Conservation (phyloP, 768 basidiomycete genomes). For the Rubroboletus satanas region DNA sequence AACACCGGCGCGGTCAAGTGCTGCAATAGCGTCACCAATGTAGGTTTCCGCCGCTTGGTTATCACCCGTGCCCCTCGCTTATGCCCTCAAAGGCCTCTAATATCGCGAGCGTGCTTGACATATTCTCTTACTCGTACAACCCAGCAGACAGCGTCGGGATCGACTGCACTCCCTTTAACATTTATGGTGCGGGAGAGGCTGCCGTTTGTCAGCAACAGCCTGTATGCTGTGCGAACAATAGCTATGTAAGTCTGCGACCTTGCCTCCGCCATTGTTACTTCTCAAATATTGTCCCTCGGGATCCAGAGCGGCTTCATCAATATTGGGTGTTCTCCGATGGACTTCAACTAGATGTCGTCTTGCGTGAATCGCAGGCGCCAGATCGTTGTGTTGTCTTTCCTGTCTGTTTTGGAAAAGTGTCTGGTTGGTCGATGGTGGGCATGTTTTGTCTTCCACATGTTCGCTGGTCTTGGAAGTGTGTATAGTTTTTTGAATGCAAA, state of each 20-base stretch:
- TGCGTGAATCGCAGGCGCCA: neutral
- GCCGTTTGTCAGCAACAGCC: conserved; percentile 24
- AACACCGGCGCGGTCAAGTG: conserved; percentile 19
- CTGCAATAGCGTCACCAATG: conserved; percentile 18
- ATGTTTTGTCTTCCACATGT: neutral
- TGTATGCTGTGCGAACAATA: conserved; percentile 22
- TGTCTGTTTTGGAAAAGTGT: conserved; percentile 4
- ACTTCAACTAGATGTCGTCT: conserved; percentile 19
- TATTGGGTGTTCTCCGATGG: conserved; percentile 24
- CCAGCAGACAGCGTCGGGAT: conserved; percentile 23
- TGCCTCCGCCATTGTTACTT: neutral
- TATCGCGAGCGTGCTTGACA: conserved; percentile 1
- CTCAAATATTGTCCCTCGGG: neutral
- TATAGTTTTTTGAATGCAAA: conserved; percentile 1
- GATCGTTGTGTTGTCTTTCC: neutral
- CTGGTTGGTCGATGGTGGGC: neutral
- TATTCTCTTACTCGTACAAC: conserved; percentile 10
- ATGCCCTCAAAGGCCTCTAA: conserved; percentile 9
- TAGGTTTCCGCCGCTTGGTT: conserved; percentile 8
- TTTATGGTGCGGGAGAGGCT: conserved; percentile 17
- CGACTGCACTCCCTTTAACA: conserved; percentile 21
- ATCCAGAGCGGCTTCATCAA: conserved; percentile 17
- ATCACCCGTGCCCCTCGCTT: neutral
- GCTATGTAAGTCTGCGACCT: conserved; percentile 15
- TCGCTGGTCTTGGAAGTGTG: neutral